Base-by-base conservation (phyloP, 352 stramenopile species). In the Globisporangium cystogenes region DNA sequence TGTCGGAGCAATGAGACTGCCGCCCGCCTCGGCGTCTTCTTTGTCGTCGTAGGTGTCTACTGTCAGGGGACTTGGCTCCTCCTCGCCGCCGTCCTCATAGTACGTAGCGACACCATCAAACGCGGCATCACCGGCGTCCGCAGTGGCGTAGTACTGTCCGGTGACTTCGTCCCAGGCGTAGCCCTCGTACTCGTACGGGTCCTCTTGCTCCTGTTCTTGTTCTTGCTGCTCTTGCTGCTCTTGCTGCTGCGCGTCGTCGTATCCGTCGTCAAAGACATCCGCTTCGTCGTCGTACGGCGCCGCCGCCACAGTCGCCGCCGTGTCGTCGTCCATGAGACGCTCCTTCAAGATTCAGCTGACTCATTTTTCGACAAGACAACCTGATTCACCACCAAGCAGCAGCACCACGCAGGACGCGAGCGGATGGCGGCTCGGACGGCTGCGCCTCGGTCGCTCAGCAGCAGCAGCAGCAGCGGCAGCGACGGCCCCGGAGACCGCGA, bases 1-100 rank as follows among this genome's bases (percentile, higher is more conserved):
- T 3, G 23, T 8, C n/a, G 24, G n/a, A 45, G 14, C n/a, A 16
- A 3, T 7, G 4, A 45, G 3, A 11, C 11, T 3, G n/a, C 40
- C 12, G 18, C 4, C 33, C 33, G 14, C 33, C 33, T 39, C 33
- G 12, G 11, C 14, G 11, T 18, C 33, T 39, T 39, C 33, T 7
- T 18, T 20, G 20, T 55, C 45, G n/a, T 61, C 65, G 48, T 70
- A 65, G 1, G 66, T 62, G 35, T 77, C 59, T 76, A 65, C 26
- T 79, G 56, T 69, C 73, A 82, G 27, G 6, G 33, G 33, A 39
- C 2, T 18, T 1, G 15, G 12, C 21, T 57, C 55, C 21, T 57
- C 55, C 16, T 62, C 57, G 11, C 35, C n/a, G 2, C 42, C 41
- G 16, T n/a, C 18, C 12, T 45, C 21, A 20, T 41, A 20, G 11